Evolutionary conservation across 441 rosid genomes (phyloP).

Genomic region (Omphalea diandra): DNA sequence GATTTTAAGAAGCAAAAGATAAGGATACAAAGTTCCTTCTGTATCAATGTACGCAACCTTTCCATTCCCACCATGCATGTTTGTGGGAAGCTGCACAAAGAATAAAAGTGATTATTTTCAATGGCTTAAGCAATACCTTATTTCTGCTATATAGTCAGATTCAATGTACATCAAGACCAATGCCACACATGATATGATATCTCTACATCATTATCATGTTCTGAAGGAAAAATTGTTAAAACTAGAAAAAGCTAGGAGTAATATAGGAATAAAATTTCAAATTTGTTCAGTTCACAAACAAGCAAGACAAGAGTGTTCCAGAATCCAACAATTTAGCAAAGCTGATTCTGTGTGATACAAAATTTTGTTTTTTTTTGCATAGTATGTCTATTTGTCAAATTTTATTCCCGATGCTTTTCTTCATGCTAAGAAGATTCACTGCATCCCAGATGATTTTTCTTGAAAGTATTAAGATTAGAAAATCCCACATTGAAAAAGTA

Average conservation of each 20-base stretch:
- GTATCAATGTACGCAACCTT: constrained; percentile 94
- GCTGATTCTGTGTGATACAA: neutral
- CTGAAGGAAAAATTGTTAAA: neutral
- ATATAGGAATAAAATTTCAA: neutral
- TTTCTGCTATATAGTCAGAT: neutral
- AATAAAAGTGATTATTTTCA: constrained; percentile 13
- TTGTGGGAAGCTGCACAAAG: constrained; percentile 71
- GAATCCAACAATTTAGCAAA: neutral
- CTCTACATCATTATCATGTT: neutral
- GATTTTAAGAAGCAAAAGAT: constrained; percentile 13
- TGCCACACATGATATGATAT: neutral
- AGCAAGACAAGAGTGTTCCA: neutral
- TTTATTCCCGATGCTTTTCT: neutral
- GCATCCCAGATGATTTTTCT: neutral
- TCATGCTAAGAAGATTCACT: neutral
- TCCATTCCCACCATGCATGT: constrained; percentile 91
- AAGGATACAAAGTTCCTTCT: constrained; percentile 87
- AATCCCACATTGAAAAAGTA: too few species aligned
- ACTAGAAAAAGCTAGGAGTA: neutral
- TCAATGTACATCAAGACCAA: neutral
- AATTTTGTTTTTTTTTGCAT: too few species aligned
- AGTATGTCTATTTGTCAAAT: neutral
- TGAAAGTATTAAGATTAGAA: too few species aligned
- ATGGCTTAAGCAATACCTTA: neutral
- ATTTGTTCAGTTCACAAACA: neutral